A percentile compares a stretch with the other conserved stretches of the same genome.
These are phyloP conservation scores for Apiotrichum laibachii DNA, from an alignment of 1,284 basidiomycete species.

Conservation along the genomic window DNA sequence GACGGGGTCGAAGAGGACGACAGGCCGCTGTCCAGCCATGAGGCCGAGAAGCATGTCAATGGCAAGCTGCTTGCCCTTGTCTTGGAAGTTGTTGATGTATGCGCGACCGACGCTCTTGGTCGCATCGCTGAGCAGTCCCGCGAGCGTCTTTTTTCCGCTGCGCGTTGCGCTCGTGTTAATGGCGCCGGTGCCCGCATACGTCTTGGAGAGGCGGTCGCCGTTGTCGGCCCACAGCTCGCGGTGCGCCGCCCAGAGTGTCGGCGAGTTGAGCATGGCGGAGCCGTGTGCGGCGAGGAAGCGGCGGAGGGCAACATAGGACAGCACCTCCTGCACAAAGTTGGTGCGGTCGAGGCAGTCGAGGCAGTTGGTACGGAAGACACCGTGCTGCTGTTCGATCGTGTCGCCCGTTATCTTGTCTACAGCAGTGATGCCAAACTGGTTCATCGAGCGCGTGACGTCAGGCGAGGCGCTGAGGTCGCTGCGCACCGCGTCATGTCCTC, in stretches of 20 bases:
- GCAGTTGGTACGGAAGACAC: constrained; percentile 92
- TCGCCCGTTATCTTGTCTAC: constrained; percentile 65
- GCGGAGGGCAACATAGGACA: constrained; percentile 73
- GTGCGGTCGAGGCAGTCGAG: constrained; percentile 95
- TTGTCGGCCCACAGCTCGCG: constrained; percentile 96
- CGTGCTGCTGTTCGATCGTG: constrained; percentile 76
- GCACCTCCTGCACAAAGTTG: constrained; percentile 94
- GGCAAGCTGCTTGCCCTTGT: constrained; percentile 87
- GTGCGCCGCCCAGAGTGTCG: constrained; percentile 76
- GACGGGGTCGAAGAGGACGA: constrained; percentile 90
- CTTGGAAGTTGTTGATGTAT: constrained; percentile 98
- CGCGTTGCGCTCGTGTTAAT: constrained; percentile 94
- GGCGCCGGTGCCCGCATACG: constrained; percentile 95
- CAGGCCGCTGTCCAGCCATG: constrained; percentile 78
- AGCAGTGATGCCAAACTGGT: constrained; percentile 81
- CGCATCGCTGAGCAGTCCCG: constrained; percentile 88
- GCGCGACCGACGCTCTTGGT: constrained; percentile 89
- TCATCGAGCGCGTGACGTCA: constrained; percentile 63
- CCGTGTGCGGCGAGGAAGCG: constrained; percentile 45
- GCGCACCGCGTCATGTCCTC: constrained; percentile 83
- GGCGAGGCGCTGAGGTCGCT: constrained; percentile 70
- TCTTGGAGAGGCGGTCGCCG: constrained; percentile 78
- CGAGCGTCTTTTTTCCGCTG: constrained; percentile 87
- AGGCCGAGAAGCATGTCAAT: constrained; percentile 97
- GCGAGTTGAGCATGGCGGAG: constrained; percentile 29